Base-by-base conservation (phyloP, 2,329 filamentous ascomycete species). In the Purpureocillium takamizusanense region DNA sequence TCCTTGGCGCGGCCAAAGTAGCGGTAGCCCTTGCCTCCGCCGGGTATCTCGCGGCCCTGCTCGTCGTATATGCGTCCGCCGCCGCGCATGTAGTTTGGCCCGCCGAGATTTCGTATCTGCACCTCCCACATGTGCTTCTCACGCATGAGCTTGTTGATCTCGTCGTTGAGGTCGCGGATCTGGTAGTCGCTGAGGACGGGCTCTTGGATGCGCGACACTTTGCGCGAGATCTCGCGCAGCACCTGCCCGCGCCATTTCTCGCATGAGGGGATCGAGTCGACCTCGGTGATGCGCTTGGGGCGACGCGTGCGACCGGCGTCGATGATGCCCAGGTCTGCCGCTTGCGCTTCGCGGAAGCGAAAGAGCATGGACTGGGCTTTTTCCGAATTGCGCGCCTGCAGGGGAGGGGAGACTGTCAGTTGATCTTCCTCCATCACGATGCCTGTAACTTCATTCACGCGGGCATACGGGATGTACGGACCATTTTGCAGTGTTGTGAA, bases 361-460 rank as follows among this genome's bases (percentile, higher is more conserved):
- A 95, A 98, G 63, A 98, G 90, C 90, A 98, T 98, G 35, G 89
- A 95, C 72, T 98, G 92, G 55, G 92, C 90, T 65, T 97, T 98
- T 75, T 97, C 90, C 33, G 86, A 90, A 65, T 97, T 95, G 58
- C 90, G 90, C 57, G 90, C 89, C 90, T 88, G 30, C 11, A 5
- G 7, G n/a, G 13, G 21, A n/a, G n/a, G n/a, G n/a, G n/a, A n/a
- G n/a, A n/a, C n/a, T n/a, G n/a, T n/a, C n/a, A n/a, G n/a, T n/a
- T n/a, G n/a, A n/a, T n/a, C n/a, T n/a, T n/a, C n/a, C n/a, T n/a
- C n/a, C n/a, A n/a, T n/a, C n/a, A n/a, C n/a, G n/a, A n/a, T n/a
- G n/a, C 10, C 21, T 6, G 21, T 25, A 5, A 25, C 21, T 25
- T 5, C 10, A 30, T 36, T 15, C 23, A 9, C 14, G n/a, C 4